phyloP scores from a whole-genome alignment of 768 basidiomycete genomes.

The Serpula lacrymans region DNA sequence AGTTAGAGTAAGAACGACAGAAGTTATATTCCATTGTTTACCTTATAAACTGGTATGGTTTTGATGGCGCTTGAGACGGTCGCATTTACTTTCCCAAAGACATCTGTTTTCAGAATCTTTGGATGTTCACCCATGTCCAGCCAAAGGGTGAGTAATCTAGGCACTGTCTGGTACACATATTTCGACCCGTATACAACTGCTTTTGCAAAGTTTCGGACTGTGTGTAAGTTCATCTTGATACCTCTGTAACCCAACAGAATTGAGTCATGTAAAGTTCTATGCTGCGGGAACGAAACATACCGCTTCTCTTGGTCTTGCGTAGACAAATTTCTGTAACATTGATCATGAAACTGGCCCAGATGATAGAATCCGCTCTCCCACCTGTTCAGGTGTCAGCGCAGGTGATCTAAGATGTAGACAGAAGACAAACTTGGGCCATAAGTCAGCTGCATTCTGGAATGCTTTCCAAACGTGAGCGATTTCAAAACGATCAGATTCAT shows the following conservation, averaged over 20 bases:
- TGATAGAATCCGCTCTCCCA: conserved; percentile 88
- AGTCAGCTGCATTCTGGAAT: conserved; percentile 48
- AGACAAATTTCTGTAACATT: conserved; percentile 58
- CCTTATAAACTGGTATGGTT: conserved; percentile 78
- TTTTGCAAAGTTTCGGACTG: conserved; percentile 62
- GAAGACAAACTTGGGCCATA: conserved; percentile 44
- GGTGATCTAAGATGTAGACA: not conserved
- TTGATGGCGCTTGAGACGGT: conserved; percentile 53
- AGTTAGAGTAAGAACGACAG: conserved; percentile 3
- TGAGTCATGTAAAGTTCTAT: conserved; percentile 1
- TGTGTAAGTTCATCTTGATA: conserved; percentile 60
- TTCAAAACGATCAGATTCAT: conserved; percentile 82
- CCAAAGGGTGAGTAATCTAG: conserved; percentile 93
- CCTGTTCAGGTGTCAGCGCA: conserved; percentile 27
- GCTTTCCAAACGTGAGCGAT: conserved; percentile 55
- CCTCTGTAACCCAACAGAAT: conserved; percentile 43
- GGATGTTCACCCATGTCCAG: conserved; percentile 75
- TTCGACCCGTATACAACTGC: conserved; percentile 86
- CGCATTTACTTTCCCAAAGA: conserved; percentile 55
- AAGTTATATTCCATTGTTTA: conserved; percentile 20
- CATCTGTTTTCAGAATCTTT: conserved; percentile 25
- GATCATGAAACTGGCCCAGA: conserved; percentile 86
- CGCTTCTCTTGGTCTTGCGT: conserved; percentile 41
- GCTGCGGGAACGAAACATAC: conserved; percentile 23
- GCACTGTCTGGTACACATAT: conserved; percentile 94